Conservation (phyloP, 2,329 filamentous ascomycete species). For the Acrocalymma vagum region DNA sequence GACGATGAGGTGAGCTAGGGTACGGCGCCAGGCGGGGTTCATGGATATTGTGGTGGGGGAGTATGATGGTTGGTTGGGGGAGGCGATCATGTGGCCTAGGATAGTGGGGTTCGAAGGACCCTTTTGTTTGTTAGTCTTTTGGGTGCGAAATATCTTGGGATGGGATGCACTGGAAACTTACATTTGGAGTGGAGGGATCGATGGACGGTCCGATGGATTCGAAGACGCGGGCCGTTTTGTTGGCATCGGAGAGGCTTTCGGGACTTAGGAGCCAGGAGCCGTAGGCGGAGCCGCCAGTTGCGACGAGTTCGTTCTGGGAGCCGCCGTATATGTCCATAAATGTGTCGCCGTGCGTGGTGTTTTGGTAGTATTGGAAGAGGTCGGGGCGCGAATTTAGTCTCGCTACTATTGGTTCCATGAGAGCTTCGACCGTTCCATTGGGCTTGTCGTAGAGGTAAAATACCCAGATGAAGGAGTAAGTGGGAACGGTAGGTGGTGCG, state of each 20-base stretch:
- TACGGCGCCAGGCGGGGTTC: slow-evolving; percentile 35
- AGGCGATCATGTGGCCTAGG: slow-evolving; percentile 33
- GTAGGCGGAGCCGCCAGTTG: slow-evolving; percentile 24
- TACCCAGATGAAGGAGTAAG: slow-evolving; percentile 23
- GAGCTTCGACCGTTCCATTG: slow-evolving; percentile 21
- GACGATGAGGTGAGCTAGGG: slow-evolving; percentile 28
- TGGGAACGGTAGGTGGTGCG: slow-evolving; percentile 23
- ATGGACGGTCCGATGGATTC: slow-evolving; percentile 23
- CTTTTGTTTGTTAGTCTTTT: slow-evolving; percentile 14
- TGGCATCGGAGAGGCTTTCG: slow-evolving; percentile 21
- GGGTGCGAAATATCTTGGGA: too few species aligned
- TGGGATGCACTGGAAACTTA: too few species aligned
- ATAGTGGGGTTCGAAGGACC: slow-evolving; percentile 23
- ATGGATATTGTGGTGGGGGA: slow-evolving; percentile 23
- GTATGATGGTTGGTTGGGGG: slow-evolving; percentile 18
- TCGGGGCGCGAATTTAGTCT: slow-evolving; percentile 14
- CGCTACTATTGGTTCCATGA: slow-evolving; percentile 25
- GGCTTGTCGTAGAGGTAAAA: slow-evolving; percentile 33
- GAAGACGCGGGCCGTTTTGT: slow-evolving; percentile 21
- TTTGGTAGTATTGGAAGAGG: slow-evolving; percentile 21
- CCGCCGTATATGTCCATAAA: slow-evolving; percentile 18
- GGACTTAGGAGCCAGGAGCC: slow-evolving; percentile 31
- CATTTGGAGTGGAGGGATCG: slow-evolving; percentile 18
- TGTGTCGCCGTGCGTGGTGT: slow-evolving; percentile 14
- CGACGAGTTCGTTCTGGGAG: slow-evolving; percentile 29